Base-by-base conservation (phyloP, 106 monocot genomes). In the Dendrobium nobile region DNA sequence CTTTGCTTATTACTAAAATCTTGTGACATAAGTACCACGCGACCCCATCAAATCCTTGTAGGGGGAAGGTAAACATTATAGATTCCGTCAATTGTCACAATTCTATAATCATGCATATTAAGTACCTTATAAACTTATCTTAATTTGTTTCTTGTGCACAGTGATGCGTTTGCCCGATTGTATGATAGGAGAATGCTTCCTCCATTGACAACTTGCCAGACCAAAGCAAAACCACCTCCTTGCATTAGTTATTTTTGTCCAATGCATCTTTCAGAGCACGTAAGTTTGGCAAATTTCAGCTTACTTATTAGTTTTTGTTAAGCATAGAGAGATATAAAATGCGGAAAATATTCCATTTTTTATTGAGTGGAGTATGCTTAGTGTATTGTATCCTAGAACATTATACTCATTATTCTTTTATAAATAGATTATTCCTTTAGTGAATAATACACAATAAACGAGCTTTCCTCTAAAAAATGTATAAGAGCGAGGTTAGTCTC, bases 111-210 rank as follows among this genome's bases (percentile, higher is more conserved):
- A 72, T 73, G 44, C 81, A 31, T 20, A 54, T 13, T 51, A 13
- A 51, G 0, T 68, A n/a, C 33, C 17, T 79, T 76, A 56, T 68
- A 7, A 77, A 9, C 42, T 54, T 47, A 41, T 80, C 10, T 81
- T 81, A 75, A 4, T 75, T 16, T 75, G n/a, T 75, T 75, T 41
- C 9, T 20, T 0, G 19, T 51, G 5, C 43, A 42, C 83, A 99
- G 98, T 82, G 98, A 99, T 89, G 92, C 98, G 79, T 95, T 99
- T 91, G 98, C 83, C 24, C 92, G 98, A 54, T 78, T 99, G 43
- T 99, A 99, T 82, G 98, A 99, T 86, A 86, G 98, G 80, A 95
- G 98, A 83, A 99, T 99, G 98, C 86, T 99, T 83, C 94, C 98
- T 24, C 80, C 92, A 2, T 82, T 88, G 80, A 95, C 91, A 82